phyloP scores from a whole-genome alignment of 805 yeast genomes.

The Yarrowia porcina region DNA sequence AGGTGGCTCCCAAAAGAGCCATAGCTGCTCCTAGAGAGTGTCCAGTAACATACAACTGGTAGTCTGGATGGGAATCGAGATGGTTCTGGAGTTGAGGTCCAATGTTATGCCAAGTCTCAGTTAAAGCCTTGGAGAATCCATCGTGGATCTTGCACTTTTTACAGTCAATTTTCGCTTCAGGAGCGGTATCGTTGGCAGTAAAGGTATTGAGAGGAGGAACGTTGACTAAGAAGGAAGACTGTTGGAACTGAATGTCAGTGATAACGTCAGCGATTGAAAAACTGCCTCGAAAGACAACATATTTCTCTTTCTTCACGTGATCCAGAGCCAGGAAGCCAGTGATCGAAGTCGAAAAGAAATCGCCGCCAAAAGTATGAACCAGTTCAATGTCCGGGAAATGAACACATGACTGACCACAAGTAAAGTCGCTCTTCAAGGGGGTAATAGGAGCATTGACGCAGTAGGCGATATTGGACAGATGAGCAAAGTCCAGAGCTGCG shows the following conservation, averaged over 20 bases:
- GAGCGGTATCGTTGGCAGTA: background rate
- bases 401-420: background rate
- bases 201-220: background rate
- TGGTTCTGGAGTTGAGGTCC: background rate
- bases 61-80: conserved; percentile 42
- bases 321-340: conserved; percentile 16
- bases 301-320: conserved; percentile 11
- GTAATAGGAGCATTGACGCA: background rate
- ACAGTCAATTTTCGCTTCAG: background rate
- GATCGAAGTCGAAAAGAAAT: background rate
- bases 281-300: conserved; percentile 4
- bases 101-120: background rate
- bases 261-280: background rate
- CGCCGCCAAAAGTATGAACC: background rate
- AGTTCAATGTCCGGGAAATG: conserved; percentile 5
- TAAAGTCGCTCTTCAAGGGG: background rate
- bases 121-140: conserved; percentile 6
- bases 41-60: conserved; percentile 55
- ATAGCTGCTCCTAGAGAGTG: conserved; percentile 77
- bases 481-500: background rate
- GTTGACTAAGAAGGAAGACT: background rate
- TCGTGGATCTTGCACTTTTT: conserved; percentile 4
- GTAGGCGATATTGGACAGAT: conserved; percentile 21
- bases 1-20: conserved; percentile 59
- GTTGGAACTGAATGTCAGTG: conserved; percentile 4